Percentiles rank a stretch among this genome's conserved stretches.
Conservation (phyloP, 306 rosid genomes). For the Pterocarpus santalinus region DNA sequence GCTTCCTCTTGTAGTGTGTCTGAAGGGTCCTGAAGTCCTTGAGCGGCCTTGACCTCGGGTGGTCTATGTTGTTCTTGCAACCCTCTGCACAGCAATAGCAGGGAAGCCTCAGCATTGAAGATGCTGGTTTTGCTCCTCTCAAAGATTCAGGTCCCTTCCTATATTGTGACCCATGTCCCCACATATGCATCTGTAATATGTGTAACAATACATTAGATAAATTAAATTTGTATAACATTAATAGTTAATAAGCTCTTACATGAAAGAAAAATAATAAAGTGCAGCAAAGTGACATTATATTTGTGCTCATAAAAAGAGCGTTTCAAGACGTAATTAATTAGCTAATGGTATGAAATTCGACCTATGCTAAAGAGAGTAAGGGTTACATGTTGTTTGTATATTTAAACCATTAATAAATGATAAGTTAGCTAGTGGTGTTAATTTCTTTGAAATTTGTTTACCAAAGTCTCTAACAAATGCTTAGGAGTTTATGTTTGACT, state of each 20-base stretch:
- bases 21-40: slow-evolving; percentile 94
- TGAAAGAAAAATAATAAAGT: background rate
- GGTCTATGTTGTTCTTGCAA: slow-evolving; percentile 83
- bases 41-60: slow-evolving; percentile 86
- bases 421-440: background rate
- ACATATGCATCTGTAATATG: slow-evolving; percentile 88
- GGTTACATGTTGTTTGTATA: background rate
- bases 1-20: slow-evolving; percentile 94
- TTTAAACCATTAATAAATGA: background rate
- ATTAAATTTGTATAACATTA: background rate
- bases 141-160: slow-evolving; percentile 92
- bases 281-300: background rate
- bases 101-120: slow-evolving; percentile 83
- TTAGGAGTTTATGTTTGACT: background rate
- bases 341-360: background rate
- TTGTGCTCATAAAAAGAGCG: background rate
- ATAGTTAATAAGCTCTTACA: background rate
- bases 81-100: slow-evolving; percentile 98
- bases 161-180: slow-evolving; percentile 98
- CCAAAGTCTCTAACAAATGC: slow-evolving; percentile 2
- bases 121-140: slow-evolving; percentile 78
- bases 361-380: slow-evolving; percentile 1
- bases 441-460: background rate
- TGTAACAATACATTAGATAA: background rate
- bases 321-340: slow-evolving; percentile 1